phyloP scores from a whole-genome alignment of 2,329 filamentous ascomycete species.

The Plectosphaerella plurivora region DNA sequence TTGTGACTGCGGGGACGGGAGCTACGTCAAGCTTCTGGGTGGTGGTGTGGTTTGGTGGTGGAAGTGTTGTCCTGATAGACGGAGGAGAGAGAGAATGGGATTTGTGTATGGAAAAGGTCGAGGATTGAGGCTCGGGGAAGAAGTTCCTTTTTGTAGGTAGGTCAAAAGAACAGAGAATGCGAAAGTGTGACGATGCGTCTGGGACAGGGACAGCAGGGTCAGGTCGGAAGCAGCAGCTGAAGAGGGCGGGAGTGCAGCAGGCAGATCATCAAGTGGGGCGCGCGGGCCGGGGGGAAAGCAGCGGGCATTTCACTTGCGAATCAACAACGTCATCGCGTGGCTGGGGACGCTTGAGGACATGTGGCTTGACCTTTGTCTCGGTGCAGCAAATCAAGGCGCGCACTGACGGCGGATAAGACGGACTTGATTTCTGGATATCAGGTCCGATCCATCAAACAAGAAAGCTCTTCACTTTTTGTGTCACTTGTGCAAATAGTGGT shows the following conservation, averaged over 20 bases:
- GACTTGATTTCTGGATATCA: not conserved
- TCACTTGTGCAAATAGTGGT: too few relatives aligned
- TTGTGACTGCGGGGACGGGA: constrained; percentile 26
- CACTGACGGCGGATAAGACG: not conserved
- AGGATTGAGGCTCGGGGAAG: not conserved
- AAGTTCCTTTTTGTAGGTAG: not conserved
- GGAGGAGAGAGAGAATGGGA: not conserved
- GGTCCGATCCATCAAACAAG: too few relatives aligned
- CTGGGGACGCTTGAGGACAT: constrained; percentile 6
- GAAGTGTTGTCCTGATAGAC: not conserved
- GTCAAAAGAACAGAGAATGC: not conserved
- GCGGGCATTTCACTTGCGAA: constrained; percentile 8
- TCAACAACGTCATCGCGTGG: constrained; percentile 15
- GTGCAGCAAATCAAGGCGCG: not conserved
- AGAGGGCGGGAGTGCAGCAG: not conserved
- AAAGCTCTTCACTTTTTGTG: too few relatives aligned
- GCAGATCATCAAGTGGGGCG: not conserved
- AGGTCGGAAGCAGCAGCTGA: not conserved
- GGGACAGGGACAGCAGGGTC: not conserved
- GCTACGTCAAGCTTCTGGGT: constrained; percentile 2
- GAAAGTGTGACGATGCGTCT: not conserved
- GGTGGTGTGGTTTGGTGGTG: constrained; percentile 6
- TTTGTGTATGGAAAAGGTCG: not conserved
- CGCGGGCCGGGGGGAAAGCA: not conserved
- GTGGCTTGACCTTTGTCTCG: not conserved